Evolutionary conservation across 768 basidiomycete species (phyloP).

Genomic region (Pleurotus pulmonarius): DNA sequence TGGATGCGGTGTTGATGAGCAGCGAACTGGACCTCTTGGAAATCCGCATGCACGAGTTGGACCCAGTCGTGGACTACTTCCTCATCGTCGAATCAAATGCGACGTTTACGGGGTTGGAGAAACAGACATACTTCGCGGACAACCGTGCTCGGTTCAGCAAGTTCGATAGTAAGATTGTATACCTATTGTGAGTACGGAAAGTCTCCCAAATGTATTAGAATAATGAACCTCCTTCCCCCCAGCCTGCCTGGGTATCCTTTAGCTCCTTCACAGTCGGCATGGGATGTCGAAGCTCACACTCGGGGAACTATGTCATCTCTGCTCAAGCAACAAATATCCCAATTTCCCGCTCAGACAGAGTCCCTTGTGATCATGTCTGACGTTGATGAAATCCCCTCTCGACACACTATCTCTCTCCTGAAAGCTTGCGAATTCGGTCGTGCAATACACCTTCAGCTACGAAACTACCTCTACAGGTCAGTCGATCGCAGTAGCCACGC

Average conservation of each 20-base stretch:
- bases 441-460: constrained; percentile 57
- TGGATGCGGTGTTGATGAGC: constrained; percentile 58
- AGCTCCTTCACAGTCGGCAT: constrained; percentile 38
- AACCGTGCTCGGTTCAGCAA: constrained; percentile 43
- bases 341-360: constrained; percentile 24
- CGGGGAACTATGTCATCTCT: constrained; percentile 47
- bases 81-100: constrained; percentile 59
- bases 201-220: background rate
- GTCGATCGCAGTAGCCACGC: constrained; percentile 8
- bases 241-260: constrained; percentile 46
- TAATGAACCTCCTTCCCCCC: background rate
- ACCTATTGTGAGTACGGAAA: constrained; percentile 35
- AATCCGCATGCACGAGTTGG: constrained; percentile 59
- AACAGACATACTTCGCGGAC: constrained; percentile 45
- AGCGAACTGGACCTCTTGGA: constrained; percentile 63
- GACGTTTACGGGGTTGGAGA: constrained; percentile 59
- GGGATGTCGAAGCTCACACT: constrained; percentile 45
- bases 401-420: constrained; percentile 47
- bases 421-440: constrained; percentile 48
- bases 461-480: constrained; percentile 58
- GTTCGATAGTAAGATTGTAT: constrained; percentile 52
- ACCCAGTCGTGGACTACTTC: constrained; percentile 53
- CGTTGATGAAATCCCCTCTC: constrained; percentile 58
- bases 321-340: constrained; percentile 33
- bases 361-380: constrained; percentile 59